Conservation (phyloP, 192 early-diverging fungal species). For the Chytriomyces sp. region DNA sequence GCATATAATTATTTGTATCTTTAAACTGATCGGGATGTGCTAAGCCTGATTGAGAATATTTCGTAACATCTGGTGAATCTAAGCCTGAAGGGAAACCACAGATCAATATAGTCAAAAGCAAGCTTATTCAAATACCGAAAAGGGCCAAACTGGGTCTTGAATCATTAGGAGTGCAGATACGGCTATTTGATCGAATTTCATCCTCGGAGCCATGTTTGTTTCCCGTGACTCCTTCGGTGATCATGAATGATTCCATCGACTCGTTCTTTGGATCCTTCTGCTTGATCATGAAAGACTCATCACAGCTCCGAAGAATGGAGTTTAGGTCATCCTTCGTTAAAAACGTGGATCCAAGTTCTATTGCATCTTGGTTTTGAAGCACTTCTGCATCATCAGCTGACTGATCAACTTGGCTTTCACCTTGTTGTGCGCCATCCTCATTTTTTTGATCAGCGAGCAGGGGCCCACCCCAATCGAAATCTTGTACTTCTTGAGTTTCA, state of each 20-base stretch:
- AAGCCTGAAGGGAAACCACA: too few relatives aligned
- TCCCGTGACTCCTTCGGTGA: neutral
- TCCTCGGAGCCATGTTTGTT: neutral
- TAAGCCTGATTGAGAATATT: too few relatives aligned
- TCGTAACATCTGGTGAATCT: too few relatives aligned
- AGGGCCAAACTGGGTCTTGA: too few relatives aligned
- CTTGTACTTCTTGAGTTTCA: too few relatives aligned
- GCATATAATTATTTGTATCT: too few relatives aligned
- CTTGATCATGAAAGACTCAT: constrained; percentile 8
- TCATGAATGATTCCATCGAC: too few relatives aligned
- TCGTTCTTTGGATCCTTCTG: too few relatives aligned
- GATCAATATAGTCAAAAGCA: too few relatives aligned
- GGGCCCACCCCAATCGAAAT: neutral
- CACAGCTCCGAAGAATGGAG: neutral
- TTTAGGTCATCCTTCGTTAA: constrained; percentile 21
- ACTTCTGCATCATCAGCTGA: neutral
- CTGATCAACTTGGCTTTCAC: neutral
- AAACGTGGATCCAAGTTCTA: constrained; percentile 13
- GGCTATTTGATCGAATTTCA: constrained; percentile 21
- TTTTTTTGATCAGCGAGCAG: neutral
- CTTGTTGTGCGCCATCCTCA: neutral
- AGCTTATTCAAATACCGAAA: too few relatives aligned
- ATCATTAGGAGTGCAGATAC: neutral
- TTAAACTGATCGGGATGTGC: too few relatives aligned
- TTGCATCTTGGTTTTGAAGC: neutral